Base-by-base conservation (phyloP, 345 rosid species). In the Citrus cavaleriei region DNA sequence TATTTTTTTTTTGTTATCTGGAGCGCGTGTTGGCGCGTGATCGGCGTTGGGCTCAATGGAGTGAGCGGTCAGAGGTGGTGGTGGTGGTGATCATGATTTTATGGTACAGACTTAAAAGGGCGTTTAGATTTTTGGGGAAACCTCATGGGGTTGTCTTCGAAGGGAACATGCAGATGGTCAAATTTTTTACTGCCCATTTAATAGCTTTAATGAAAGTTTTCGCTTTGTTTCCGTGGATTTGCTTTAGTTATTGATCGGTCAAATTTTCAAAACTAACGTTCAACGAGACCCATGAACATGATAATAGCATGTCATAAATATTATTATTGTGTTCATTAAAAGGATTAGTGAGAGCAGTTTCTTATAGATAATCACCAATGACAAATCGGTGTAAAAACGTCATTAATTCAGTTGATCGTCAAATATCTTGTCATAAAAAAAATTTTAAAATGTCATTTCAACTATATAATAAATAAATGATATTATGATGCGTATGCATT, bases 21-120 rank as follows among this genome's bases (percentile, higher is more conserved):
- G 1, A 62, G 72, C 59, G 68, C 65, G 77, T 64, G 72, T 0
- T 4, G 9, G 72, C 69, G 81, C 75, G 84, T 67, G 75, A 8
- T 18, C 19, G 79, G 82, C 82, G 21, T 70, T 75, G 74, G 81
- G 76, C 81, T 73, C 76, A 51, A 61, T 59, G 77, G 19, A 21
- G 35, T 6, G 10, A 4, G 8, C 5, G 55, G 38, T 30, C 62
- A 59, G 27, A 7, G 38, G 19, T 6, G 38, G 18, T 30, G 37
- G 18, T 65, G 42, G 28, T 62, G 32, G 37, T 5, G 37, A 35
- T 34, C 35, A 25, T 62, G 7, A 12, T 54, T 54, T 54, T 54
- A 42, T 5, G 27, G 14, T 12, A 38, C 14, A n/a, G 9, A 13
- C 1, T 46, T 46, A 13, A 46, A 46, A 46, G 16, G 4, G 58